phyloP scores from a whole-genome alignment of 345 rosid species.

The Brassica incana region DNA sequence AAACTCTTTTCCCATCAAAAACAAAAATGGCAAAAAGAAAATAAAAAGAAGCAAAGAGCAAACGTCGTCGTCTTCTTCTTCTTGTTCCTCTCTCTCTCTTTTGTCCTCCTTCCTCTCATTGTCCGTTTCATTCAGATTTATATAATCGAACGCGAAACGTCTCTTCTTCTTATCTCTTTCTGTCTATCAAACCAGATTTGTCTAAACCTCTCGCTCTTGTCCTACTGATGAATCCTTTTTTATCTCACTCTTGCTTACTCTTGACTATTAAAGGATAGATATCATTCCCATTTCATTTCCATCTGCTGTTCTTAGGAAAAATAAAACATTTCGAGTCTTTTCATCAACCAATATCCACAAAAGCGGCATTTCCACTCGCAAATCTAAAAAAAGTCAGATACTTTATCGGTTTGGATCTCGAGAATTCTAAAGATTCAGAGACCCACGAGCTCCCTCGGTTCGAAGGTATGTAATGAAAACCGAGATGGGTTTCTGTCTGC shows the following conservation, averaged over 20 bases:
- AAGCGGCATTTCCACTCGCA: conserved; percentile 24
- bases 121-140: conserved; percentile 3
- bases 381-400: not conserved
- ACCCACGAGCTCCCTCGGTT: conserved; percentile 21
- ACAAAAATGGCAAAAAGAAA: not conserved
- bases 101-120: conserved; percentile 6
- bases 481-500: conserved; percentile 20
- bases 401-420: conserved; percentile 28
- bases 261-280: not conserved
- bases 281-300: conserved; percentile 30
- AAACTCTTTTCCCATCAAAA: conserved; percentile 3
- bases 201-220: not conserved
- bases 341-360: conserved; percentile 20
- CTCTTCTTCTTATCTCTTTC: not conserved
- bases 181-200: not conserved
- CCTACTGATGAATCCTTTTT: conserved; percentile 8
- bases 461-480: conserved; percentile 39
- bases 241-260: conserved; percentile 18
- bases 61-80: conserved; percentile 15
- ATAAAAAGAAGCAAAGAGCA: conserved; percentile 1
- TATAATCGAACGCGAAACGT: conserved; percentile 27
- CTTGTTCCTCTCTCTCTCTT: conserved; percentile 33
- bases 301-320: conserved; percentile 27
- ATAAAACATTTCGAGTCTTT: conserved; percentile 20
- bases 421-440: conserved; percentile 29